These are phyloP conservation scores for Ceratocystis smalleyi DNA, from an alignment of 2,329 filamentous ascomycete species.

Conservation along the genomic window DNA sequence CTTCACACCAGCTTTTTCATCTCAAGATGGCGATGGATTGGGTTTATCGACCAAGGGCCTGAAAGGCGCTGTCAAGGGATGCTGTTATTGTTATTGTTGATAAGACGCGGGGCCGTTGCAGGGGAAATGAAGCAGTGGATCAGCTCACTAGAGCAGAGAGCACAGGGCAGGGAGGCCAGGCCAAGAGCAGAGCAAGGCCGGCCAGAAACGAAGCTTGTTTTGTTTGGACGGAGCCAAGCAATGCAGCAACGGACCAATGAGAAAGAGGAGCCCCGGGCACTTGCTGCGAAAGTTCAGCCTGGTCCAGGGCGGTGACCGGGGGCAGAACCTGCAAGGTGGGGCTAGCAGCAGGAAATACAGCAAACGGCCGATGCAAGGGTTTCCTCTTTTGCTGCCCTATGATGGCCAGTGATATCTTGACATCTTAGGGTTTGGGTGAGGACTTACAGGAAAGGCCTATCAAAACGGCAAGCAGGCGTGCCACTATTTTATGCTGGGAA, in stretches of 20 bases:
- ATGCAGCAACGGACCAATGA: too few relatives aligned
- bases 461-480: background rate
- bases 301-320: too few relatives aligned
- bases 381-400: background rate
- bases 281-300: too few relatives aligned
- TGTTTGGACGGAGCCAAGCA: too few relatives aligned
- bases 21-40: constrained; percentile 10
- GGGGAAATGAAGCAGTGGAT: constrained; percentile 9
- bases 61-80: background rate
- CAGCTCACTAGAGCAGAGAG: background rate
- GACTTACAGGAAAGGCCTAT: background rate
- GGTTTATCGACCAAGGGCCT: background rate
- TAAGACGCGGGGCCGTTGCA: constrained; percentile 8
- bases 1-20: constrained; percentile 3
- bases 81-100: constrained; percentile 9
- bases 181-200: background rate
- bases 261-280: too few relatives aligned
- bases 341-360: background rate
- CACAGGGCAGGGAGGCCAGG: background rate
- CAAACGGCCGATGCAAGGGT: background rate
- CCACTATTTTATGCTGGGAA: background rate
- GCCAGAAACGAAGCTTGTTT: too few relatives aligned
- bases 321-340: background rate
- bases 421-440: background rate
- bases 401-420: background rate